Evolutionary conservation across 1,284 basidiomycete genomes (phyloP).

Genomic region (Marasmius oreades): DNA sequence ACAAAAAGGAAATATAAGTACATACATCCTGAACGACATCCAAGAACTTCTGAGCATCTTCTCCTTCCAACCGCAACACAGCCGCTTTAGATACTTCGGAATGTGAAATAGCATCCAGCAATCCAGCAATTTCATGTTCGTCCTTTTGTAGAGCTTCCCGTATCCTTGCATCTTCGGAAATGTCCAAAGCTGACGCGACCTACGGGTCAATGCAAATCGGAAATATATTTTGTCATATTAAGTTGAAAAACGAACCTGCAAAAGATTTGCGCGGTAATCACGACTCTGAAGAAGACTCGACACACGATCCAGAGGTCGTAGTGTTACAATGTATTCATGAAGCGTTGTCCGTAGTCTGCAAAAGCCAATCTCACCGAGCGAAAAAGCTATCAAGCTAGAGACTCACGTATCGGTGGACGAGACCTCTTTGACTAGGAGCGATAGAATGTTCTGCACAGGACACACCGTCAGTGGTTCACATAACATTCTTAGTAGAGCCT

Average conservation of each 20-base stretch:
- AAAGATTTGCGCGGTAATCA: background rate
- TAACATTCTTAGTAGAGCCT: no score
- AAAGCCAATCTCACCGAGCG: background rate
- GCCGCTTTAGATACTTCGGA: background rate
- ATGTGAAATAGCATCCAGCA: background rate
- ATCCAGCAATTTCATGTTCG: constrained; percentile 1
- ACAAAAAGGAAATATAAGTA: background rate
- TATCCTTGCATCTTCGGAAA: background rate
- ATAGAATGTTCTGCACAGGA: no score
- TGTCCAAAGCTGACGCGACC: constrained; percentile 1
- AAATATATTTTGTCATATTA: no score
- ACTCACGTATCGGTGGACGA: no score
- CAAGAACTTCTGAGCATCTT: constrained; percentile 4
- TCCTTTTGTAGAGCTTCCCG: background rate
- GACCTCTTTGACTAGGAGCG: no score
- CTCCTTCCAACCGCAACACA: constrained; percentile 1
- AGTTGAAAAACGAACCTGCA: background rate
- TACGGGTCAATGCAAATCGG: background rate
- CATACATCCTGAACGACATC: constrained; percentile 1
- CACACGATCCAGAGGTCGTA: background rate
- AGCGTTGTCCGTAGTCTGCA: background rate
- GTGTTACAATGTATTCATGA: background rate
- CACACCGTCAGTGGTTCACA: no score
- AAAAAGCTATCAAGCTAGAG: background rate
- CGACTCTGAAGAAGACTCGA: background rate